Percentiles rank a stretch among this genome's conserved stretches.
Evolutionary conservation across 2,329 filamentous ascomycete species (phyloP).

Genomic region (Exophiala mesophila): DNA sequence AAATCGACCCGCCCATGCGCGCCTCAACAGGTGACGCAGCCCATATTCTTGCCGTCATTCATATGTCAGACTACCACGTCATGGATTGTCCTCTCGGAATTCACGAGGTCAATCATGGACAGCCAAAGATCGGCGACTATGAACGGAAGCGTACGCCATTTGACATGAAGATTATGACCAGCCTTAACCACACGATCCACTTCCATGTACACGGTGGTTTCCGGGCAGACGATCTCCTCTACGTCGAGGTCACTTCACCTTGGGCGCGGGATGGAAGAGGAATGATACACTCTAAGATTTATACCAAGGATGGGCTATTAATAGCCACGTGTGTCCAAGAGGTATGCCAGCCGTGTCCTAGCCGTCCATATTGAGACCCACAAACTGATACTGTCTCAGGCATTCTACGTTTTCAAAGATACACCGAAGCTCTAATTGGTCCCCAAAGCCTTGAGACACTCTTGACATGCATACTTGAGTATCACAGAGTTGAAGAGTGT

Average conservation of each 20-base stretch:
- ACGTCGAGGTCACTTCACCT: constrained; percentile 22
- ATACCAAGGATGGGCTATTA: constrained; percentile 17
- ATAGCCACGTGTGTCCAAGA: constrained; percentile 25
- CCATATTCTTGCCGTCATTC: constrained; percentile 23
- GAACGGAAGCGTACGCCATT: constrained; percentile 7
- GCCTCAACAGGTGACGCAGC: constrained; percentile 10
- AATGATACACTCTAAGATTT: constrained; percentile 23
- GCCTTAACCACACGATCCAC: constrained; percentile 26
- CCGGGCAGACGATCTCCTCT: constrained; percentile 24
- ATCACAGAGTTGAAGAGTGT: too few species aligned
- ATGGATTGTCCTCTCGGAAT: constrained; percentile 23
- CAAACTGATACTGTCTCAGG: too few species aligned
- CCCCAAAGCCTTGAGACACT: too few species aligned
- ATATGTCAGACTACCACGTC: constrained; percentile 24
- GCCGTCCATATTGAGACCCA: too few species aligned
- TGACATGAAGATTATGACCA: constrained; percentile 23
- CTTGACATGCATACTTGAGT: too few species aligned
- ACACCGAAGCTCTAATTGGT: constrained; percentile 12
- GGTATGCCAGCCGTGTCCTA: too few species aligned
- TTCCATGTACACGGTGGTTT: constrained; percentile 24
- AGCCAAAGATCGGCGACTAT: constrained; percentile 17
- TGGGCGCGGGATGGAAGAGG: constrained; percentile 25
- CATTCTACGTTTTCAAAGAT: constrained; percentile 26
- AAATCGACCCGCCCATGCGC: constrained; percentile 21
- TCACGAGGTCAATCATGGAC: constrained; percentile 14